Percentiles rank a stretch among this genome's conserved stretches.
Conservation (phyloP, 2,329 filamentous ascomycete genomes). For the Penicillium digitatum region DNA sequence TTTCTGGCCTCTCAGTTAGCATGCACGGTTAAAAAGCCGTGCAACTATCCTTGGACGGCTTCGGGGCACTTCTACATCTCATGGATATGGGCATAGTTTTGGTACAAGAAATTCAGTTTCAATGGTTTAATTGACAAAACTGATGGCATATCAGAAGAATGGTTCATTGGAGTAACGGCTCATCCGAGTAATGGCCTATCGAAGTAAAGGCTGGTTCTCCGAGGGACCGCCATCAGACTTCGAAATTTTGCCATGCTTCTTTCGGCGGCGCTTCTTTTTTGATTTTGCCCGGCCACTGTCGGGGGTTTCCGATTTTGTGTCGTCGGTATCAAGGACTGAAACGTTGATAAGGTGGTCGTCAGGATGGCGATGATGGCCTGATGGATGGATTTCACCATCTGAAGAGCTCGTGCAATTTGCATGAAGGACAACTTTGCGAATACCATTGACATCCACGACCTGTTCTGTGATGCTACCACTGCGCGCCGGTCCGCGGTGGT, state of each 20-base stretch:
- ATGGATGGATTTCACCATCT: constrained; percentile 26
- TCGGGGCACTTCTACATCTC: not conserved
- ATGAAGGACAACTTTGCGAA: constrained; percentile 72
- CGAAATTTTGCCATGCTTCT: constrained; percentile 20
- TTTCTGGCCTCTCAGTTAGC: not conserved
- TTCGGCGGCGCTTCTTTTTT: constrained; percentile 22
- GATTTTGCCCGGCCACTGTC: constrained; percentile 1
- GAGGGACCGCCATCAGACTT: constrained; percentile 10
- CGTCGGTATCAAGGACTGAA: not conserved
- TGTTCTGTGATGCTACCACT: constrained; percentile 78
- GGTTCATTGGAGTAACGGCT: not conserved
- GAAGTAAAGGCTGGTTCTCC: constrained; percentile 24
- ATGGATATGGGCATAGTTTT: not conserved
- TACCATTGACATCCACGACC: constrained; percentile 67
- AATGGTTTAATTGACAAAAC: not conserved
- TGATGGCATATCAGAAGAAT: not conserved
- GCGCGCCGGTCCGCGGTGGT: constrained; percentile 53
- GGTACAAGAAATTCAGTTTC: not conserved
- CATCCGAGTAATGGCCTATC: not conserved
- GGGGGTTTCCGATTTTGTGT: not conserved
- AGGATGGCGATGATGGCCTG: constrained; percentile 13
- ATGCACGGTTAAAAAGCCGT: no score
- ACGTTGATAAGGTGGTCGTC: constrained; percentile 2
- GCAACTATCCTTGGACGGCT: not conserved
- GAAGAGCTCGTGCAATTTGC: constrained; percentile 57